Conservation (phyloP, 345 rosid genomes). For the Syzygium jambos region DNA sequence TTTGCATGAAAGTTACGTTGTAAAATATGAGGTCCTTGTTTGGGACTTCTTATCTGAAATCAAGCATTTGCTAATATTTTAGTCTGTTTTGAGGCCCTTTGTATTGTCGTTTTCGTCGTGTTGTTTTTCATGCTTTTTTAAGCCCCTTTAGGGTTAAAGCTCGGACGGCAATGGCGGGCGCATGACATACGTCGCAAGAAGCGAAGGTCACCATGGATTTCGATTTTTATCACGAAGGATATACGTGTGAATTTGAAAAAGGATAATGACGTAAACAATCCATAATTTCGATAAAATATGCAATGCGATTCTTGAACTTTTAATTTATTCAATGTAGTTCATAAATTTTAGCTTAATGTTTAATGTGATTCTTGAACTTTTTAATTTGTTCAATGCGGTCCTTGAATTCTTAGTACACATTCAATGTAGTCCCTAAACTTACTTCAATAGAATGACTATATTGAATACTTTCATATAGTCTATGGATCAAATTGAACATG, state of each 20-base stretch:
- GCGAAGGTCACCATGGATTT: neutral
- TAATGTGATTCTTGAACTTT: neutral
- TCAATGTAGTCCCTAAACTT: too few species aligned
- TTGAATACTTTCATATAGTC: neutral
- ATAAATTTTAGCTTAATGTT: neutral
- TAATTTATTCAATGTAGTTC: too few species aligned
- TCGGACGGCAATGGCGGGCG: neutral
- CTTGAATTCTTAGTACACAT: rapidly evolving
- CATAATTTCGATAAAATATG: neutral
- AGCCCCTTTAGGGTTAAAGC: neutral
- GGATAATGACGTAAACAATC: neutral
- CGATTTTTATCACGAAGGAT: neutral
- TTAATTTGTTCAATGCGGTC: too few species aligned
- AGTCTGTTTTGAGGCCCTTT: neutral
- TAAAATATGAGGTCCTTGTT: neutral
- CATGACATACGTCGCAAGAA: neutral
- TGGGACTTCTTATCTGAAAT: neutral
- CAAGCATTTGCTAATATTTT: neutral
- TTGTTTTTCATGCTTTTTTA: neutral
- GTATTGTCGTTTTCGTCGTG: neutral
- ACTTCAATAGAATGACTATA: neutral
- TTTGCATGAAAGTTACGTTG: neutral
- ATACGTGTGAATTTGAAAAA: too few species aligned
- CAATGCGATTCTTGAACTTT: neutral
- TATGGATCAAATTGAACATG: too few species aligned